These are phyloP conservation scores for Termitomyces sp. DNA, from an alignment of 768 basidiomycete genomes.

Conservation along the genomic window DNA sequence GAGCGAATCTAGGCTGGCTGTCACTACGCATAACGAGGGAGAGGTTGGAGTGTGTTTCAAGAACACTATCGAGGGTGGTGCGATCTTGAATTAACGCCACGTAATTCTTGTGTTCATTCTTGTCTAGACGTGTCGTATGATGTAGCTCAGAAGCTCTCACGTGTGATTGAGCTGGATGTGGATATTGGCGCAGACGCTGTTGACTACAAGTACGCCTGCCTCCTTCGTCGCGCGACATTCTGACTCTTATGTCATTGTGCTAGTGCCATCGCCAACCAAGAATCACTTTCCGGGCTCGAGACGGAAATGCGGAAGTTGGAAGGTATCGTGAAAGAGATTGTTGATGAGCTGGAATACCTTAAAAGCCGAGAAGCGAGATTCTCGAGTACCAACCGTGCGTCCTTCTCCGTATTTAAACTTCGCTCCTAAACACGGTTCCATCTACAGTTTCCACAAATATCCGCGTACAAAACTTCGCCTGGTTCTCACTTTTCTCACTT, in stretches of 20 bases:
- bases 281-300: conserved; percentile 91
- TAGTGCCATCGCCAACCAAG: conserved; percentile 98
- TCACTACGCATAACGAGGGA: conserved; percentile 90
- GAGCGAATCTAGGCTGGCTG: conserved; percentile 86
- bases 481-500: conserved; percentile 79
- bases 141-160: conserved; percentile 43
- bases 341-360: conserved; percentile 90
- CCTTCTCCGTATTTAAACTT: neutral
- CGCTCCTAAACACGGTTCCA: neutral
- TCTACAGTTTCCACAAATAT: conserved; percentile 79
- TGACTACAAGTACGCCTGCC: conserved; percentile 82
- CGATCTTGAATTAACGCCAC: conserved; percentile 16
- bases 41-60: conserved; percentile 95
- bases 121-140: conserved; percentile 39
- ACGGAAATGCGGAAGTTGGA: conserved; percentile 99
- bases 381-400: conserved; percentile 81
- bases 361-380: conserved; percentile 88
- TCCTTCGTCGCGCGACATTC: neutral
- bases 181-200: conserved; percentile 98
- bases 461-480: conserved; percentile 90
- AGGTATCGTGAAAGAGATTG: conserved; percentile 89
- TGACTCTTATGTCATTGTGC: conserved; percentile 1
- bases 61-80: conserved; percentile 73
- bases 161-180: conserved; percentile 88
- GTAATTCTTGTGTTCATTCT: neutral